Conservation (phyloP, 148 eudicot genomes). For the Camellia lanceoleosa region DNA sequence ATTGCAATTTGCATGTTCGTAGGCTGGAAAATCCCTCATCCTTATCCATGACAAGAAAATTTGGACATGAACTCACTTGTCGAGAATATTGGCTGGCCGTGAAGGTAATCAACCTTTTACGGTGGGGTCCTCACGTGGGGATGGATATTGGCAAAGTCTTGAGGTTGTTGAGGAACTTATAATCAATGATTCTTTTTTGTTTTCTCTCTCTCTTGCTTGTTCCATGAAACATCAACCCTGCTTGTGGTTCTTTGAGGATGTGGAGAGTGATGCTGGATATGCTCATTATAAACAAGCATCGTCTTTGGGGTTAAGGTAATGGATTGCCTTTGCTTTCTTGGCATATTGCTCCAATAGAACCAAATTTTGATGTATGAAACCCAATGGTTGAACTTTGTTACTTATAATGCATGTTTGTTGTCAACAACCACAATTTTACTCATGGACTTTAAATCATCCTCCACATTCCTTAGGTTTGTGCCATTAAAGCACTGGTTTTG, state of each 20-base stretch:
- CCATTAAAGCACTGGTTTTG: slow-evolving; percentile 96
- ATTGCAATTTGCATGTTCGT: slow-evolving; percentile 26
- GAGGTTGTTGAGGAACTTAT: slow-evolving; percentile 5
- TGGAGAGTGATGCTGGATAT: slow-evolving; percentile 77
- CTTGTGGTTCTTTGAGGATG: slow-evolving; percentile 90
- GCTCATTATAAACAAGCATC: slow-evolving; percentile 87
- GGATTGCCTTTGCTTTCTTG: slow-evolving; percentile 2
- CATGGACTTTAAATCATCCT: not conserved
- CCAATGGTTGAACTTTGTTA: not conserved
- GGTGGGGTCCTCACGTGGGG: slow-evolving; percentile 10
- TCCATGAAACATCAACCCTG: slow-evolving; percentile 58
- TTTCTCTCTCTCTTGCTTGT: slow-evolving; percentile 21
- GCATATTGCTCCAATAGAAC: not conserved
- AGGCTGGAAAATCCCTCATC: slow-evolving; percentile 86
- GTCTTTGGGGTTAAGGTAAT: slow-evolving; percentile 78
- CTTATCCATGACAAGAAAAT: slow-evolving; percentile 91
- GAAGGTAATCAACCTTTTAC: slow-evolving; percentile 42
- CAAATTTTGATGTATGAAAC: not conserved
- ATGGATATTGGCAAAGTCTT: not conserved
- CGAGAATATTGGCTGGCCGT: slow-evolving; percentile 70
- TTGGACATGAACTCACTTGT: slow-evolving; percentile 58
- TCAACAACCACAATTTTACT: not conserved
- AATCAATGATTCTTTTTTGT: slow-evolving; percentile 7
- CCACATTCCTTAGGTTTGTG: slow-evolving; percentile 67
- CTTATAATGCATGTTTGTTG: not conserved